Evolutionary conservation across 345 rosid species (phyloP).

Genomic region (Kernera saxatilis): DNA sequence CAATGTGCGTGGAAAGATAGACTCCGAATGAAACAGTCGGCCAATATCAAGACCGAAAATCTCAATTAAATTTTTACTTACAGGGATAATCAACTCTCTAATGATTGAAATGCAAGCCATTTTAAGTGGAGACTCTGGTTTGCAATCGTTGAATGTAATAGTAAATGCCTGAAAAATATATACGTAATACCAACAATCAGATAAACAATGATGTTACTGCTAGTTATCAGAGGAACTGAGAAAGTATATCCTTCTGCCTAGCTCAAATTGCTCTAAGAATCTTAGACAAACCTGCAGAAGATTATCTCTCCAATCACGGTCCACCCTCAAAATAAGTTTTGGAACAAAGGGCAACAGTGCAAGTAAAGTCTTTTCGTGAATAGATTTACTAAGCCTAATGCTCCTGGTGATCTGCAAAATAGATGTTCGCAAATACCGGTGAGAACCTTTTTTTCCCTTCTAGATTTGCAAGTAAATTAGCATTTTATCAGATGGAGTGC

Average conservation of each 20-base stretch:
- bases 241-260: background rate
- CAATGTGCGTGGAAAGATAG: background rate
- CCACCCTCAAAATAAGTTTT: slow-evolving; percentile 47
- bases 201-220: background rate
- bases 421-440: slow-evolving; percentile 6
- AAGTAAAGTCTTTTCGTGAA: slow-evolving; percentile 42
- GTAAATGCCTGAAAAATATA: slow-evolving; percentile 72
- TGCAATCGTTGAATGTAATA: slow-evolving; percentile 50
- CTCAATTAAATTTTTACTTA: slow-evolving; percentile 36
- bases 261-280: slow-evolving; percentile 6
- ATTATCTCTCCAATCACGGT: slow-evolving; percentile 44
- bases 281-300: slow-evolving; percentile 64
- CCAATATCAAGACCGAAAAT: background rate
- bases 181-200: background rate
- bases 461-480: background rate
- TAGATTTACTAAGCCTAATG: slow-evolving; percentile 36
- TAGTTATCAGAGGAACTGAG: background rate
- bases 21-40: background rate
- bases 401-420: slow-evolving; percentile 43
- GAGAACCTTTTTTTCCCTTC: background rate
- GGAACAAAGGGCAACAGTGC: slow-evolving; percentile 59
- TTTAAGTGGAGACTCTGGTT: slow-evolving; percentile 57
- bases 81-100: slow-evolving; percentile 68
- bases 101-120: slow-evolving; percentile 54
- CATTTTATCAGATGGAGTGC: background rate